Conservation (phyloP, 129 eudicot species). For the Scalesia atractyloides region DNA sequence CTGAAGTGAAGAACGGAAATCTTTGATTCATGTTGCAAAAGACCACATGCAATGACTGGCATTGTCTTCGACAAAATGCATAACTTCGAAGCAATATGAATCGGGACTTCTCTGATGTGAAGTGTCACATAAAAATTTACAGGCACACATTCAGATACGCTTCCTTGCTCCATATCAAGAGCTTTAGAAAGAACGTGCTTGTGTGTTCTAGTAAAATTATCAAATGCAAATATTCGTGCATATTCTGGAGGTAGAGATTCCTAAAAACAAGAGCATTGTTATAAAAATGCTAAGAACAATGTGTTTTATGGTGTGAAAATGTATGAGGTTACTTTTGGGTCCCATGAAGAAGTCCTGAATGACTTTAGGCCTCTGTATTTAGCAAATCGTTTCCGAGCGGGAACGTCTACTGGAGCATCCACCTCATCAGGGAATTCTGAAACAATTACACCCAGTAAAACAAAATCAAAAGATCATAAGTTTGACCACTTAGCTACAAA, state of each 20-base stretch:
- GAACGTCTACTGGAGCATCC: constrained; percentile 82
- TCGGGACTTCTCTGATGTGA: constrained; percentile 63
- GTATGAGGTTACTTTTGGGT: constrained; percentile 66
- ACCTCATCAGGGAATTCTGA: constrained; percentile 97
- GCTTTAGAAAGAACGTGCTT: constrained; percentile 86
- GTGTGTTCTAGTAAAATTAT: constrained; percentile 80
- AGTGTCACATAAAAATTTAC: constrained; percentile 74
- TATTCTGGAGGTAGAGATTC: constrained; percentile 93
- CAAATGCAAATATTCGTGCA: constrained; percentile 78
- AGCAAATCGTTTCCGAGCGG: constrained; percentile 94
- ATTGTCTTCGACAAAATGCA: constrained; percentile 36
- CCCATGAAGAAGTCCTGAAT: constrained; percentile 95
- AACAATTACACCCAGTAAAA: constrained; percentile 13
- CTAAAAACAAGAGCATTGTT: constrained; percentile 34
- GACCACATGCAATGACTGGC: constrained; percentile 82
- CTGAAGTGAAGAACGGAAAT: constrained; percentile 96
- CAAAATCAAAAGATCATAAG: not conserved
- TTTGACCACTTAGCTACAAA: no score
- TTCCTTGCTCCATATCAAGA: constrained; percentile 55
- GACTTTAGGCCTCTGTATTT: constrained; percentile 96
- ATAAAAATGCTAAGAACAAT: not conserved
- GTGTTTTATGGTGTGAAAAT: not conserved
- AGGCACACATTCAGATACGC: constrained; percentile 49
- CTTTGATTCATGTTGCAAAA: constrained; percentile 91
- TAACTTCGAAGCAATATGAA: constrained; percentile 58